Evolutionary conservation across 2,329 filamentous ascomycete genomes (phyloP), one percentile per base, ranked within the genome.

Genomic region (Ophiocordyceps camponoti-rufipedis): DNA sequence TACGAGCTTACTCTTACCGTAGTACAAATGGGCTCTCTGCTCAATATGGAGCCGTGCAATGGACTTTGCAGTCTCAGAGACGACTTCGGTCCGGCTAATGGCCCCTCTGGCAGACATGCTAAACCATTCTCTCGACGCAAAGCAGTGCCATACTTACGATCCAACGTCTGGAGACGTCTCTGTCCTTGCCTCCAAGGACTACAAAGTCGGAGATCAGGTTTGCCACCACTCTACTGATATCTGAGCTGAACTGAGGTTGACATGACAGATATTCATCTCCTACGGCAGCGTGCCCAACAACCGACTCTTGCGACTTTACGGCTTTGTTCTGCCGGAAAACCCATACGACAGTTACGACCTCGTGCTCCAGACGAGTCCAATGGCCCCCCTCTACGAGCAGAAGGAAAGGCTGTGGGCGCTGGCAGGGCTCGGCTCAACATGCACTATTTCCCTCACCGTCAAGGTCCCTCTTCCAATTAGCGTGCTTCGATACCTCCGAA

Each of bases 101-200:
- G 57, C 58, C 44, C 60, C 58, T 32, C 60, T 61, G 41, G 58
- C 59, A 44, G 58, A 62, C 49, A 62, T 62, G 59, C 49, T 62
- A 44, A 61, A 62, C 52, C 59, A 62, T 54, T 58, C 56, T 16
- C 48, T 52, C 49, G 54, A 57, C 28, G 56, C 56, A 32, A 54
- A 55, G 53, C 56, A 58, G 49, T 62, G 59, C 46, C 58, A 62
- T 49, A 56, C 53, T 49, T 61, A 61, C 48, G 55, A 62, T 53
- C 45, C 50, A 38, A 50, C 47, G 43, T 58, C 58, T 46, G 53
- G 56, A 50, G 52, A 56, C 50, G 48, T 62, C 48, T 59, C 55
- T 47, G 49, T 62, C 46, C 53, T 50, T 42, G 48, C 50, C 28
- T 48, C 46, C 29, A 51, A 47, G 35, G 45, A 50, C 52, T 62